phyloP scores from a whole-genome alignment of 352 stramenopile genomes.

The Globisporangium cederbergense region DNA sequence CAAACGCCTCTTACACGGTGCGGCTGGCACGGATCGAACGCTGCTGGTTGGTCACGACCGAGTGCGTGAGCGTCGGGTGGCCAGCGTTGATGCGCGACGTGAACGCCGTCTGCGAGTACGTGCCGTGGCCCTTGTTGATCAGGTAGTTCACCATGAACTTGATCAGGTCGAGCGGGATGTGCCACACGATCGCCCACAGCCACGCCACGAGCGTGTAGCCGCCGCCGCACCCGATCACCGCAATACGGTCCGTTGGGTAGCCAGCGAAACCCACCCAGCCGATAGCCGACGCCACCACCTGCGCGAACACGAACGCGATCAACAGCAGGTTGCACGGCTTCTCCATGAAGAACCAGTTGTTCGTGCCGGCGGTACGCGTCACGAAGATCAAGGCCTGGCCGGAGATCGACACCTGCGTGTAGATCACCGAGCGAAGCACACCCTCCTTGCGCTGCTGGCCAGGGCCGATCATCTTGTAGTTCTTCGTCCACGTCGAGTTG shows the following conservation, averaged over 20 bases:
- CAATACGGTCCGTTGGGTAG: slow-evolving; percentile 64
- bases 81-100: slow-evolving; percentile 73
- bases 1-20: slow-evolving; percentile 37
- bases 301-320: slow-evolving; percentile 65
- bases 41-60: slow-evolving; percentile 53
- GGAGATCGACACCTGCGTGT: slow-evolving; percentile 73
- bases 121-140: slow-evolving; percentile 40
- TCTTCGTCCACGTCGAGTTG: slow-evolving; percentile 60
- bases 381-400: slow-evolving; percentile 76
- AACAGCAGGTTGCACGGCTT: slow-evolving; percentile 62
- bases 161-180: slow-evolving; percentile 71
- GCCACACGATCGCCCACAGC: slow-evolving; percentile 68
- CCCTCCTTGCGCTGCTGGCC: slow-evolving; percentile 65
- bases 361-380: slow-evolving; percentile 63
- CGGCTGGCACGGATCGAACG: slow-evolving; percentile 64
- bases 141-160: slow-evolving; percentile 73
- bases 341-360: slow-evolving; percentile 76
- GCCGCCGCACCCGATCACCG: slow-evolving; percentile 59
- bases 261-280: slow-evolving; percentile 64
- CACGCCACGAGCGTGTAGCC: slow-evolving; percentile 64
- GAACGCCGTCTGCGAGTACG: slow-evolving; percentile 63
- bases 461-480: slow-evolving; percentile 62
- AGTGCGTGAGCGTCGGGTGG: slow-evolving; percentile 64
- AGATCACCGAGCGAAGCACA: slow-evolving; percentile 62
- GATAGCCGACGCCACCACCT: slow-evolving; percentile 60